Conservation (phyloP, 495 filamentous ascomycete species). For the Penicillium mononematosum region DNA sequence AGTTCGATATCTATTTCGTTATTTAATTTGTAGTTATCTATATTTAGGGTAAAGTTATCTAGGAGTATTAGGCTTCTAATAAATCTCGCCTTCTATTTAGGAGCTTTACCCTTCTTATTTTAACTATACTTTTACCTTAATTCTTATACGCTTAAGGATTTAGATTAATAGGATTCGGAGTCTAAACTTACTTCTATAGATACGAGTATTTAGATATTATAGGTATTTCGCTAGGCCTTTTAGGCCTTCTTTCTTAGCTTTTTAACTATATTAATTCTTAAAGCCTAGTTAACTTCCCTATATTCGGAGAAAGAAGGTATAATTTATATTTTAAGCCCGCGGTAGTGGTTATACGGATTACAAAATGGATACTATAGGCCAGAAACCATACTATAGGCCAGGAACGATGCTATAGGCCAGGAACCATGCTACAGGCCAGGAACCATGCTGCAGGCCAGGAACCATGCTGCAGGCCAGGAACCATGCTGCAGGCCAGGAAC, state of each 20-base stretch:
- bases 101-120: not conserved
- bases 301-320: not conserved
- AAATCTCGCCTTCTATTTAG: not conserved
- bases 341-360: not conserved
- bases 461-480: not conserved
- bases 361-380: not conserved
- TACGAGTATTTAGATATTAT: not conserved
- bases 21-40: slow-evolving; percentile 1
- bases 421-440: not conserved
- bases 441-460: not conserved
- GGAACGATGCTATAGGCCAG: not conserved
- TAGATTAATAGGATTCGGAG: not conserved
- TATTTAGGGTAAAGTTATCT: slow-evolving; percentile 6
- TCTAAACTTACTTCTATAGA: not conserved
- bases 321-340: not conserved
- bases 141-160: not conserved
- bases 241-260: not conserved
- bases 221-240: not conserved
- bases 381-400: not conserved
- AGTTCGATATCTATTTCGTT: not conserved
- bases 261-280: not conserved
- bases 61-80: not conserved
- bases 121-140: not conserved
- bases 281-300: not conserved
- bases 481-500: not conserved